Evolutionary conservation across 805 yeast genomes (phyloP).

Genomic region (Myxozyma geophila): DNA sequence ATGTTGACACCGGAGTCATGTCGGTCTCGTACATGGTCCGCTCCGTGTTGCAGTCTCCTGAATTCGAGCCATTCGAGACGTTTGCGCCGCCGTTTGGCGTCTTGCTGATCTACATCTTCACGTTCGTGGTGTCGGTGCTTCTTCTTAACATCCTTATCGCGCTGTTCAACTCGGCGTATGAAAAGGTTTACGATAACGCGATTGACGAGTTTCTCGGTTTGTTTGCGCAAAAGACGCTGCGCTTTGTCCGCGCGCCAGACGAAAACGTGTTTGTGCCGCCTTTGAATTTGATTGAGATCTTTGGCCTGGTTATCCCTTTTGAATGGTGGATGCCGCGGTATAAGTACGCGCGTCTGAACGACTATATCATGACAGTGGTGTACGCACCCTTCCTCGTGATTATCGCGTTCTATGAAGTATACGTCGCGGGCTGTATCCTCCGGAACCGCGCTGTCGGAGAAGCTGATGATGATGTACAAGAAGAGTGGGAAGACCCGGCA

Average conservation of each 20-base stretch:
- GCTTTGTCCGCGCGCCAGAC: constrained; percentile 88
- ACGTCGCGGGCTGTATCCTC: constrained; percentile 67
- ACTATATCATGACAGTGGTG: constrained; percentile 60
- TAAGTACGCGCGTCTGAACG: constrained; percentile 53
- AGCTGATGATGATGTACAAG: constrained; percentile 80
- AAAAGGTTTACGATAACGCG: constrained; percentile 78
- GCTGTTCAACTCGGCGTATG: constrained; percentile 81
- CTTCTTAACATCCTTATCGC: constrained; percentile 84
- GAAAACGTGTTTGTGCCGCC: constrained; percentile 85
- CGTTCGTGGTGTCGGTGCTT: constrained; percentile 69
- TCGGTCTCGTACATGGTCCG: constrained; percentile 68
- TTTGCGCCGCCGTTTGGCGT: constrained; percentile 87
- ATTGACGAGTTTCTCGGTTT: constrained; percentile 83
- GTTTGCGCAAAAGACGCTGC: constrained; percentile 79
- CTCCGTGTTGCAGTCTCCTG: constrained; percentile 76
- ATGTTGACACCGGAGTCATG: constrained; percentile 68
- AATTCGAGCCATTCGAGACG: constrained; percentile 66
- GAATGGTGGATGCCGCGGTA: constrained; percentile 46
- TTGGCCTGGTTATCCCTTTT: constrained; percentile 54
- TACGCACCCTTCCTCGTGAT: constrained; percentile 70
- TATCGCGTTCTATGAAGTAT: constrained; percentile 67
- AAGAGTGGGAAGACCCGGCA: constrained; percentile 83
- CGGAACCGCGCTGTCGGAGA: constrained; percentile 68
- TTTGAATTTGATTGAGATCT: constrained; percentile 70
- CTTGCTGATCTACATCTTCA: constrained; percentile 74